Conservation (phyloP, 345 rosid species). For the Eutrema yunnanense region DNA sequence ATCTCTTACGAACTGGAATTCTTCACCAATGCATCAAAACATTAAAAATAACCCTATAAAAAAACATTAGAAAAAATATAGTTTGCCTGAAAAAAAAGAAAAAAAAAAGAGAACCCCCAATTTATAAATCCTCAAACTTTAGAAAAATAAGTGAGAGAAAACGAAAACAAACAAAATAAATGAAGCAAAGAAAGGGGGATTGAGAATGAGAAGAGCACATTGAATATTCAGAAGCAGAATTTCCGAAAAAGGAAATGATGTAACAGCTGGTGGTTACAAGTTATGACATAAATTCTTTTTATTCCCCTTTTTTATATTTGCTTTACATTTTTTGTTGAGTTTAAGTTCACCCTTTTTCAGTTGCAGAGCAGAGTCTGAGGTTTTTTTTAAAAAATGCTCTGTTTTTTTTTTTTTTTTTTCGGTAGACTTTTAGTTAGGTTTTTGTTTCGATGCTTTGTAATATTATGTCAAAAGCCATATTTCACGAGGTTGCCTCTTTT, state of each 20-base stretch:
- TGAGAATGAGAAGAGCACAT: slow-evolving; percentile 25
- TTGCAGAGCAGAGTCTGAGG: slow-evolving; percentile 20
- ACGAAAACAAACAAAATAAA: not conserved
- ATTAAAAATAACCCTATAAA: too few species aligned
- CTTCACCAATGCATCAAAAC: not conserved
- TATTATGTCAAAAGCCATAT: slow-evolving; percentile 37
- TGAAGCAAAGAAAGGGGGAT: not conserved
- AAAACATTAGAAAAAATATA: not conserved
- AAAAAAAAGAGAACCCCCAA: not conserved
- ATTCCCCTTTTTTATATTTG: slow-evolving; percentile 1
- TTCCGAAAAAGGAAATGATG: slow-evolving; percentile 30
- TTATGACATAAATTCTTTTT: slow-evolving; percentile 39
- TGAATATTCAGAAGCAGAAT: slow-evolving; percentile 24
- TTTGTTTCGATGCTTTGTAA: slow-evolving; percentile 6
- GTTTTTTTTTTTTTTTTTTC: not conserved
- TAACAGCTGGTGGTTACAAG: slow-evolving; percentile 27
- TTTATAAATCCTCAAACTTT: not conserved
- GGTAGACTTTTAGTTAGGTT: not conserved
- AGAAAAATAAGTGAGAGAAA: not conserved
- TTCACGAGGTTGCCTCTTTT: slow-evolving; percentile 40
- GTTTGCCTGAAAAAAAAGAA: not conserved
- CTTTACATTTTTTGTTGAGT: not conserved
- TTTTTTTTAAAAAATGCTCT: not conserved
- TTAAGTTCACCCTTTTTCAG: slow-evolving; percentile 15
- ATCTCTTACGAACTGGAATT: not conserved